Conservation (phyloP, 2,329 filamentous ascomycete species). For the Didymella lethalis region DNA sequence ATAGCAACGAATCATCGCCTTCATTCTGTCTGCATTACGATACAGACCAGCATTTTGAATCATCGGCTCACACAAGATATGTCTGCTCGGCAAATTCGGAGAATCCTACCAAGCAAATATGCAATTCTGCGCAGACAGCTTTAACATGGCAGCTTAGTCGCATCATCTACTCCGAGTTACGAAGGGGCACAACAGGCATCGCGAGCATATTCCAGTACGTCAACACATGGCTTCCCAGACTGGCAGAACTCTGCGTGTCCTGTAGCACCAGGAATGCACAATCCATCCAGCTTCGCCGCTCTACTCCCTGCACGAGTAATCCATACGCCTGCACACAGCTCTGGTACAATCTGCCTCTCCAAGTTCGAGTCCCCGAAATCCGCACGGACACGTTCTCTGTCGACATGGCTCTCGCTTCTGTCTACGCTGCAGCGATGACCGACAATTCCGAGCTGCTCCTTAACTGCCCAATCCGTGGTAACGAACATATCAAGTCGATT, state of each 20-base stretch:
- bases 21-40: conserved; percentile 44
- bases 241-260: conserved; percentile 31
- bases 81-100: conserved; percentile 21
- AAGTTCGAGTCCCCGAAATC: conserved; percentile 44
- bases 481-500: conserved; percentile 25
- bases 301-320: conserved; percentile 31
- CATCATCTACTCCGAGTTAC: conserved; percentile 28
- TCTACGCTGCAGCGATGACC: conserved; percentile 39
- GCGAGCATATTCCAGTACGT: conserved; percentile 25
- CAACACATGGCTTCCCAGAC: conserved; percentile 11
- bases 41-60: conserved; percentile 27
- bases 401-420: conserved; percentile 39
- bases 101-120: conserved; percentile 31
- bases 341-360: conserved; percentile 37
- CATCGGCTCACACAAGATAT: conserved; percentile 32
- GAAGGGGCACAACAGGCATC: conserved; percentile 16
- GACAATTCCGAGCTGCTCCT: conserved; percentile 36
- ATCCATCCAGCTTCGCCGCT: conserved; percentile 29
- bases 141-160: conserved; percentile 41
- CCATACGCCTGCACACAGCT: conserved; percentile 28
- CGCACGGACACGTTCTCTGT: conserved; percentile 39
- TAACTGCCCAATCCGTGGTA: conserved; percentile 33
- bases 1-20: conserved; percentile 14
- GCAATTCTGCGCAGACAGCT: conserved; percentile 25
- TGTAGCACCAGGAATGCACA: conserved; percentile 33